Evolutionary conservation across 768 basidiomycete species (phyloP).

Genomic region (Gloeophyllum trabeum): DNA sequence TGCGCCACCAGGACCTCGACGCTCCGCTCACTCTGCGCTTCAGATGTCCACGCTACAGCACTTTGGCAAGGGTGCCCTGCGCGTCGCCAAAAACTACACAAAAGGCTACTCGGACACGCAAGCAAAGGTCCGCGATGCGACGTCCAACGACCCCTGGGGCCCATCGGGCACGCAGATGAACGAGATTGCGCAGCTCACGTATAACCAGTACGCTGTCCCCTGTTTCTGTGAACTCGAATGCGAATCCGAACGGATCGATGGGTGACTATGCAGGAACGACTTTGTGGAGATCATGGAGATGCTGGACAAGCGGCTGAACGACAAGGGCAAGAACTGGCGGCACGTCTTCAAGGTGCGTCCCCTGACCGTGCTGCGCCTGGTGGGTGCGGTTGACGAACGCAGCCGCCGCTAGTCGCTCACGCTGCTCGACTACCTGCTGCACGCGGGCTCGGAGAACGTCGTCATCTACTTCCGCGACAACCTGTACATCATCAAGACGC

Average conservation of each 20-base stretch:
- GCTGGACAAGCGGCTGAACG: constrained; percentile 95
- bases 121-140: constrained; percentile 92
- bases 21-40: too few relatives aligned
- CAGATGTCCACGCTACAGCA: constrained; percentile 48
- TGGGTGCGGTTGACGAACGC: neutral
- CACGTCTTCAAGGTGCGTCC: constrained; percentile 89
- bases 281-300: constrained; percentile 99
- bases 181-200: constrained; percentile 93
- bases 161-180: constrained; percentile 98
- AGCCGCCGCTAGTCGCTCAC: constrained; percentile 57
- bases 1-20: too few relatives aligned
- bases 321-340: constrained; percentile 99
- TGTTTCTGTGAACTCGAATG: neutral
- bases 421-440: constrained; percentile 89
- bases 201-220: constrained; percentile 71
- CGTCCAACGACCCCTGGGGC: constrained; percentile 97
- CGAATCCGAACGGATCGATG: neutral
- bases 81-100: constrained; percentile 92
- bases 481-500: constrained; percentile 94
- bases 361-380: neutral
- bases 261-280: constrained; percentile 46
- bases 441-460: constrained; percentile 96
- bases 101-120: constrained; percentile 94
- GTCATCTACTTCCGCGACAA: constrained; percentile 98
- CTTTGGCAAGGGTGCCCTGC: constrained; percentile 75